These are phyloP conservation scores for Blastobotrys capitulatus DNA, from an alignment of 1,139 yeast species.

Conservation along the genomic window DNA sequence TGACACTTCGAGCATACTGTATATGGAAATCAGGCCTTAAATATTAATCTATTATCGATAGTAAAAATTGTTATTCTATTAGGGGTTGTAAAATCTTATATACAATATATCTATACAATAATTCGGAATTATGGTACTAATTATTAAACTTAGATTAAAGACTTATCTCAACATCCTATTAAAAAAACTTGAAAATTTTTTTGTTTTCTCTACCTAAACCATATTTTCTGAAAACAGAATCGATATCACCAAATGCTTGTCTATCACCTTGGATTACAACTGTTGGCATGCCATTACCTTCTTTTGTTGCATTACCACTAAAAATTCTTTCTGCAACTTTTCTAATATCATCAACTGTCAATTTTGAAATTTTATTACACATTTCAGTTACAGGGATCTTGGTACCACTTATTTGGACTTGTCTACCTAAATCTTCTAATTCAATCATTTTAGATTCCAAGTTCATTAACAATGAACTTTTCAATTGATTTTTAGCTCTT, in stretches of 20 bases:
- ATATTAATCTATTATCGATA: too few species aligned
- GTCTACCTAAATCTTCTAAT: conserved; percentile 92
- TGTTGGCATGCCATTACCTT: conserved; percentile 64
- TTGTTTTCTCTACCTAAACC: conserved; percentile 53
- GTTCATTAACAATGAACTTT: conserved; percentile 87
- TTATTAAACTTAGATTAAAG: too few species aligned
- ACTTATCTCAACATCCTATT: too few species aligned
- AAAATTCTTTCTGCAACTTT: conserved; percentile 72
- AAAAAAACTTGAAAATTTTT: conserved; percentile 1
- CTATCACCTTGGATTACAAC: conserved; percentile 87
- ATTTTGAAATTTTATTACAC: conserved; percentile 66
- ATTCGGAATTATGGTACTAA: too few species aligned
- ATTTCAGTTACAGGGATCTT: conserved; percentile 78
- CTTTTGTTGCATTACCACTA: conserved; percentile 54
- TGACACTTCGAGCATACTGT: too few species aligned
- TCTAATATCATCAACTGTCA: conserved; percentile 62
- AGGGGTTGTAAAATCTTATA: too few species aligned
- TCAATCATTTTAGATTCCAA: conserved; percentile 88
- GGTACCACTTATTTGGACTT: conserved; percentile 76
- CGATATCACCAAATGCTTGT: conserved; percentile 79
- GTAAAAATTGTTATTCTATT: too few species aligned
- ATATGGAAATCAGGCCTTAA: too few species aligned
- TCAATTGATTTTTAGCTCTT: conserved; percentile 88
- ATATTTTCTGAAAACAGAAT: conserved; percentile 55
- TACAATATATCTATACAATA: too few species aligned